These are phyloP conservation scores for Leccinum pellstonianum DNA, from an alignment of 768 basidiomycete genomes.

Conservation along the genomic window DNA sequence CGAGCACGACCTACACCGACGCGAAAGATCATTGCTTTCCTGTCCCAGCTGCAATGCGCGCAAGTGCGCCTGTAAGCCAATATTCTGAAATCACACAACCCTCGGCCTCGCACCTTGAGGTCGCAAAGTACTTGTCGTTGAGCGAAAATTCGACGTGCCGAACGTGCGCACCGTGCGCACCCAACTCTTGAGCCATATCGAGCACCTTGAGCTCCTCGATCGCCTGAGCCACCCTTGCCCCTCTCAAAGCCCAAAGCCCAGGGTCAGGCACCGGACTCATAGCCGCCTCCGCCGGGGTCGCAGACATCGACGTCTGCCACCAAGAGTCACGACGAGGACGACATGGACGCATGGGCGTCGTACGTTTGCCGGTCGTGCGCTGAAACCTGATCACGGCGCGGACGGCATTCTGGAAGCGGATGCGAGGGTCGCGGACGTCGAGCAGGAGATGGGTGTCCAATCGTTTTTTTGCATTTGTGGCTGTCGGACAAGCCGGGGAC, in stretches of 20 bases:
- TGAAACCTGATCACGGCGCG: constrained; percentile 43
- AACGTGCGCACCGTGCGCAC: constrained; percentile 47
- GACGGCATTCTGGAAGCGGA: constrained; percentile 40
- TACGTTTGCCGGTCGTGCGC: constrained; percentile 29
- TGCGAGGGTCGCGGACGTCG: constrained; percentile 24
- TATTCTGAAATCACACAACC: not conserved
- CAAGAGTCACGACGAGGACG: constrained; percentile 28
- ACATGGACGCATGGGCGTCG: constrained; percentile 20
- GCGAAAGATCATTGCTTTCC: constrained; percentile 33
- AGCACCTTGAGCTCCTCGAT: constrained; percentile 42
- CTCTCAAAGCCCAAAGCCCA: constrained; percentile 31
- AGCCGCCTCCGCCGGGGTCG: not conserved
- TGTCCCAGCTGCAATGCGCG: constrained; percentile 40
- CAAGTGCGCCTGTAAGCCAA: not conserved
- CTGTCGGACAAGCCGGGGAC: not conserved
- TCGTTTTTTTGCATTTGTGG: not conserved
- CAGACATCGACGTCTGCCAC: constrained; percentile 22
- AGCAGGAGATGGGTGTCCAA: constrained; percentile 12
- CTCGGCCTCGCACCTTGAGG: constrained; percentile 42
- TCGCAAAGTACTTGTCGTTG: constrained; percentile 53
- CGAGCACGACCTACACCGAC: too few species aligned
- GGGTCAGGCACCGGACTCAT: constrained; percentile 21
- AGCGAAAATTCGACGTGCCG: constrained; percentile 57
- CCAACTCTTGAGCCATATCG: constrained; percentile 37
- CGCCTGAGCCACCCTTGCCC: constrained; percentile 38